Base-by-base conservation (phyloP, 1,284 basidiomycete genomes). In the Puccinia horiana region DNA sequence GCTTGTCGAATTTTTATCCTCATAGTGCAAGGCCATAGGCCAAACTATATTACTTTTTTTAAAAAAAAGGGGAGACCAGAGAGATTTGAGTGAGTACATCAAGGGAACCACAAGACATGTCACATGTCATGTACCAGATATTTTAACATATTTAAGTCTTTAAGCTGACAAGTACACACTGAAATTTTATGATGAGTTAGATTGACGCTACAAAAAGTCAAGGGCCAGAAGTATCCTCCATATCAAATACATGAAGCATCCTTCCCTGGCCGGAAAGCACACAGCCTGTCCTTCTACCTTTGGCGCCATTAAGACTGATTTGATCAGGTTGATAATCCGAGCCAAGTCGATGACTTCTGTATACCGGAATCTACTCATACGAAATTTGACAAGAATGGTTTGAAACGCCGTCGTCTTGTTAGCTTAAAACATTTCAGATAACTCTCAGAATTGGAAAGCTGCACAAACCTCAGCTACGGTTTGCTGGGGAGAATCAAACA, bases 191-290 rank as follows among this genome's bases (percentile, higher is more conserved):
- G n/a, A n/a, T n/a, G n/a, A n/a, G n/a, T n/a, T n/a, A n/a, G n/a
- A n/a, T n/a, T n/a, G n/a, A n/a, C n/a, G n/a, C n/a, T n/a, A n/a
- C 20, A 65, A 65, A 6, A 20, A 61, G 29, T 61, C 32, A 61
- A 29, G 58, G 2, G 29, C 29, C 58, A 9, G 37, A 42, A 40
- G 35, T 54, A 63, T 80, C 78, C 26, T 73, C 69, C 78, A 72
- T 72, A 63, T 80, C 78, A 80, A 80, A 80, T 23, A 73, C 78
- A 63, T 80, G 67, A 42, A 80, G 44, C 47, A 73, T 72, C 54
- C 78, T 80, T 16, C 79, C 70, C 61, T 74, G 47, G 16, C 79
- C 79, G 44, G 69, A 73, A 40, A 74, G 54, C 54, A 81, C 79
- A 65, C 79, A 81, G 26, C 69, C 79, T 20, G 69, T 65, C 35